Base-by-base conservation (phyloP, 768 basidiomycete species). In the Ramaria sp. region DNA sequence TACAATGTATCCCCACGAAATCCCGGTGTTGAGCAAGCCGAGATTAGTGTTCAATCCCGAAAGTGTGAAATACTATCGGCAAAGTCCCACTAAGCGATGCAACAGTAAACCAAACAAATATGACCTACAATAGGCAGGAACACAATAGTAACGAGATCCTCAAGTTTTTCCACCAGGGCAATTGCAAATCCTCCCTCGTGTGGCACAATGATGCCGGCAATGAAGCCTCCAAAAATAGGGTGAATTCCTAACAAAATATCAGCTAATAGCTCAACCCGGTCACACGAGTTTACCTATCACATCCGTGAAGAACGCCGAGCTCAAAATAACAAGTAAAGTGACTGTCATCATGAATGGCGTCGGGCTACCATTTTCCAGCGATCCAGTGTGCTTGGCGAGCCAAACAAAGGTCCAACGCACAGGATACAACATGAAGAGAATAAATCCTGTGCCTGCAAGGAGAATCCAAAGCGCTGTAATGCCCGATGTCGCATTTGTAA, bases 31-130 rank as follows among this genome's bases (percentile, higher is more conserved):
- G 39, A 96, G 75, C 22, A 88, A 68, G 1, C 87, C 84, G 7
- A 96, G 72, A 70, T 96, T 82, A 22, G 92, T 96, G 54, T 71
- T 75, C 53, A 96, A 68, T 34, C 91, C 91, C 0, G 88, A 89
- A 3, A 86, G 74, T 0, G 81, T 76, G 66, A 91, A 93, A 70
- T 91, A 91, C 85, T 86, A 59, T 15, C 30, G 20, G 4, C 34
- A 37, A 1, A 37, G 33, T 37, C 7, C 46, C 53, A 49, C 53
- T 43, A 34, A 43, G 47, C 17, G 12, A 37, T 15, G 33, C 19
- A 13, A 54, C 22, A 37, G 52, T 20, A 41, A 5, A 17, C 1
- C 20, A 9, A 12, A 20, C 7, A 17, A 20, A 45, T 24, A 15
- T 17, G 24, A 69, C 85, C 59, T 66, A 89, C 88, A 57, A 91